phyloP scores from a whole-genome alignment of 768 basidiomycete genomes.

The Brasilioporus rufonigricans region DNA sequence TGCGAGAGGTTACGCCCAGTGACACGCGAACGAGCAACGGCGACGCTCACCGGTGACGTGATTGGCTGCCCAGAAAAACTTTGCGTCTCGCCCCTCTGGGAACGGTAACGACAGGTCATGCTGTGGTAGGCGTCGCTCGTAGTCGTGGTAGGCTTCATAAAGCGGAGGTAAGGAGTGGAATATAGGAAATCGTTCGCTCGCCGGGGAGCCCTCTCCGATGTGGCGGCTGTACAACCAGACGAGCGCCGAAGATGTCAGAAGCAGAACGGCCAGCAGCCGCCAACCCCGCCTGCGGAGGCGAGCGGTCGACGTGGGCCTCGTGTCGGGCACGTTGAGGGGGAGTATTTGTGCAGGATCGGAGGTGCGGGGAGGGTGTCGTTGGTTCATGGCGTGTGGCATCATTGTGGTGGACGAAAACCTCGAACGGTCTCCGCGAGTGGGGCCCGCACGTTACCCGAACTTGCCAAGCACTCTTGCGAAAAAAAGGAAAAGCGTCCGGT shows the following conservation, averaged over 20 bases:
- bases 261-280: slow-evolving; percentile 14
- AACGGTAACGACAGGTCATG: slow-evolving; percentile 38
- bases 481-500: neutral
- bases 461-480: neutral
- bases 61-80: slow-evolving; percentile 49
- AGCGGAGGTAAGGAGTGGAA: slow-evolving; percentile 39
- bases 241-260: slow-evolving; percentile 12
- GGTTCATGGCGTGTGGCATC: slow-evolving; percentile 10
- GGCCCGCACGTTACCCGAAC: neutral
- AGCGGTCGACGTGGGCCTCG: neutral
- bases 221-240: slow-evolving; percentile 14
- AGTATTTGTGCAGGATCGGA: slow-evolving; percentile 11
- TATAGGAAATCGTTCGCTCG: neutral
- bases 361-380: slow-evolving; percentile 2
- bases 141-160: slow-evolving; percentile 42
- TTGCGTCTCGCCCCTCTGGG: slow-evolving; percentile 40
- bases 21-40: neutral
- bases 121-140: slow-evolving; percentile 46
- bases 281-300: slow-evolving; percentile 5
- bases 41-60: slow-evolving; percentile 40
- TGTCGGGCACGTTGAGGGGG: slow-evolving; percentile 15
- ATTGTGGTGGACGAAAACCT: neutral
- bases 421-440: neutral
- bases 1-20: slow-evolving; percentile 14
- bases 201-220: neutral